Conservation (phyloP, 2,329 filamentous ascomycete genomes). For the Phaeosphaeria sp. region DNA sequence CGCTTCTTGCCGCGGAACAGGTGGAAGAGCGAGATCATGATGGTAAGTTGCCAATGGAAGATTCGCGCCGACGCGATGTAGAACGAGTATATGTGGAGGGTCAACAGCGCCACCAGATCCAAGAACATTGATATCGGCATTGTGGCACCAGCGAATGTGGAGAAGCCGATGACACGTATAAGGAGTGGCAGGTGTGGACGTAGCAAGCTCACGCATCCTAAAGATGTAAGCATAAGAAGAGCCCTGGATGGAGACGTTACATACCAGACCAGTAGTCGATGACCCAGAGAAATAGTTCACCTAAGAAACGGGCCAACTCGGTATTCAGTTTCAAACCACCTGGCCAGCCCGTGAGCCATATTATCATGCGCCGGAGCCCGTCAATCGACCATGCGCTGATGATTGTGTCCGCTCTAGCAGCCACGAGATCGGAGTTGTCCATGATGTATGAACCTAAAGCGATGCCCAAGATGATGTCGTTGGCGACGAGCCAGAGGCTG, state of each 20-base stretch:
- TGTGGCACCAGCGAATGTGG: conserved; percentile 92
- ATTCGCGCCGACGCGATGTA: conserved; percentile 97
- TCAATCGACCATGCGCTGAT: conserved; percentile 85
- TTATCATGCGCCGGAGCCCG: conserved; percentile 85
- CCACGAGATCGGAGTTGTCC: conserved; percentile 88
- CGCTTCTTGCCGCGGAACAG: conserved; percentile 98
- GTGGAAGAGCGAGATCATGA: conserved; percentile 97
- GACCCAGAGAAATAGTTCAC: conserved; percentile 96
- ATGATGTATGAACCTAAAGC: conserved; percentile 96
- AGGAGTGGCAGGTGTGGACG: conserved; percentile 82
- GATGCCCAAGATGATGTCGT: conserved; percentile 98
- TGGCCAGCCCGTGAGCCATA: conserved; percentile 89
- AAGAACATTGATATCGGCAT: conserved; percentile 97
- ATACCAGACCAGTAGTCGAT: conserved; percentile 95
- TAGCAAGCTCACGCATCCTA: conserved; percentile 77
- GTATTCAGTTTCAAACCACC: conserved; percentile 94
- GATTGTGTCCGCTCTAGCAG: conserved; percentile 76
- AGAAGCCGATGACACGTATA: conserved; percentile 92
- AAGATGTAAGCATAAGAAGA: conserved; percentile 13
- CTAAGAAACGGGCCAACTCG: conserved; percentile 90
- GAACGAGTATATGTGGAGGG: conserved; percentile 96
- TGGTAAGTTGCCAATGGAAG: conserved; percentile 98
- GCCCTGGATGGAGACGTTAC: conserved; percentile 25
- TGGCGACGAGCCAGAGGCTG: conserved; percentile 96
- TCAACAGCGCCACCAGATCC: conserved; percentile 88